phyloP scores from a whole-genome alignment of 371 early-diverging fungal genomes.

The Batkoa obscura region DNA sequence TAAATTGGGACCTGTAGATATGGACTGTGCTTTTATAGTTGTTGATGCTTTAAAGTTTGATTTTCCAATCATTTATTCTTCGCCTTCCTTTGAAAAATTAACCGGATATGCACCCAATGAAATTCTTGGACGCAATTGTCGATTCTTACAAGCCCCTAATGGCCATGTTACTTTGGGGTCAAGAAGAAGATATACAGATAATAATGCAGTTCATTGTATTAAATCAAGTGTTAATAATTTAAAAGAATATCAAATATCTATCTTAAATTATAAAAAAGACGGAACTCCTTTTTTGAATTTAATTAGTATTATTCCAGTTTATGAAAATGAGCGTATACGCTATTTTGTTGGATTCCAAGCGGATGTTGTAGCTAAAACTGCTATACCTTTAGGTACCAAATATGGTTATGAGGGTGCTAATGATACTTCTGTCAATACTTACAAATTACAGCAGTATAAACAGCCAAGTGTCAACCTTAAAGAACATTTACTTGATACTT shows the following conservation, averaged over 20 bases:
- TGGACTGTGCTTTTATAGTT: conserved; percentile 29
- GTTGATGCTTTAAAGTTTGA: conserved; percentile 22
- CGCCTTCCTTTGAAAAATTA: conserved; percentile 30
- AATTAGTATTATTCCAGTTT: conserved; percentile 38
- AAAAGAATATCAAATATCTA: conserved; percentile 34
- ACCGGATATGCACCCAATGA: conserved; percentile 33
- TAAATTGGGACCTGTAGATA: conserved; percentile 32
- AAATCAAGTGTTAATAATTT: conserved; percentile 20
- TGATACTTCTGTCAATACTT: too few relatives aligned
- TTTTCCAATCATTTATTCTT: conserved; percentile 29
- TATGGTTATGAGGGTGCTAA: too few relatives aligned
- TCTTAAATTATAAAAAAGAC: conserved; percentile 39
- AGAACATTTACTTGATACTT: too few relatives aligned
- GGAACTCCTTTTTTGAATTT: conserved; percentile 50
- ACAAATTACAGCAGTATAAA: conserved; percentile 18
- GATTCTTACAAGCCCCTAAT: conserved; percentile 35
- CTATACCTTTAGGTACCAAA: conserved; percentile 35
- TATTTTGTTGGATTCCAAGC: conserved; percentile 45
- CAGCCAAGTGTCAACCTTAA: too few relatives aligned
- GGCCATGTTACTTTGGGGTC: conserved; percentile 22
- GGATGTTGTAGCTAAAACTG: conserved; percentile 44
- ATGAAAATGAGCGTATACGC: too few relatives aligned
- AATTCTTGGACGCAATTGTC: conserved; percentile 35
- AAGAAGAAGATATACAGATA: conserved; percentile 28
- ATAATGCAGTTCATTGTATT: conserved; percentile 25